These are phyloP conservation scores for Xerocomellus dryophilus DNA, from an alignment of 768 basidiomycete species.

Conservation along the genomic window DNA sequence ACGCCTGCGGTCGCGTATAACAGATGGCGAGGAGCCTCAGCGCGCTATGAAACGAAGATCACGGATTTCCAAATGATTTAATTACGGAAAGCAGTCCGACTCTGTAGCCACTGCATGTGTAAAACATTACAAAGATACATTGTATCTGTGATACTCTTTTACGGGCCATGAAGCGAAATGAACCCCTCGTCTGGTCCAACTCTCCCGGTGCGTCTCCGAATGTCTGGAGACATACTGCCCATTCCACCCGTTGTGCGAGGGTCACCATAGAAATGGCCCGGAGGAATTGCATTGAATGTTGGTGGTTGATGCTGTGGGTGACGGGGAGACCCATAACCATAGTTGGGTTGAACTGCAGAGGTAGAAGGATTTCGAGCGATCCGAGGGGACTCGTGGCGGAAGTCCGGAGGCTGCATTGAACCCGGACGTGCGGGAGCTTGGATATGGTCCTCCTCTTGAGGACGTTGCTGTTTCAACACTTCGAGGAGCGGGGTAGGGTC, in stretches of 20 bases:
- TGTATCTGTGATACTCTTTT: conserved; percentile 2
- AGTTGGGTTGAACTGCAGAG: conserved; percentile 29
- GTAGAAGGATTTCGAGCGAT: conserved; percentile 31
- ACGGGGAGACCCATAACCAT: conserved; percentile 30
- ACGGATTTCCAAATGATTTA: conserved; percentile 1
- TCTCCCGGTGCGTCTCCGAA: conserved; percentile 30
- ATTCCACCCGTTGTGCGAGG: conserved; percentile 33
- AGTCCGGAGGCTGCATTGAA: conserved; percentile 34
- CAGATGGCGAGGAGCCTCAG: conserved; percentile 11
- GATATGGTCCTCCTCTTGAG: conserved; percentile 28
- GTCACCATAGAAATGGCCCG: conserved; percentile 41
- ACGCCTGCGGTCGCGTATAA: conserved; percentile 13
- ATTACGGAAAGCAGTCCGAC: not conserved
- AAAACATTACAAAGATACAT: conserved; percentile 5
- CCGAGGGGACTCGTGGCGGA: conserved; percentile 34
- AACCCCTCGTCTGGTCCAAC: conserved; percentile 34
- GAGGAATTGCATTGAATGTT: conserved; percentile 35
- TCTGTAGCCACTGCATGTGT: not conserved
- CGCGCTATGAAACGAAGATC: conserved; percentile 15
- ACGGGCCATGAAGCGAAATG: conserved; percentile 31
- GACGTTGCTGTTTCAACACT: conserved; percentile 40
- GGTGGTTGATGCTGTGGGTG: conserved; percentile 30
- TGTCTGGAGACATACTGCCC: conserved; percentile 36
- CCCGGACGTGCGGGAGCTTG: conserved; percentile 19
- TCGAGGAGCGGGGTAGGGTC: conserved; percentile 61